Percentiles rank a stretch among this genome's conserved stretches.
phyloP scores from a whole-genome alignment of 768 basidiomycete species.

The Amanita muscaria region DNA sequence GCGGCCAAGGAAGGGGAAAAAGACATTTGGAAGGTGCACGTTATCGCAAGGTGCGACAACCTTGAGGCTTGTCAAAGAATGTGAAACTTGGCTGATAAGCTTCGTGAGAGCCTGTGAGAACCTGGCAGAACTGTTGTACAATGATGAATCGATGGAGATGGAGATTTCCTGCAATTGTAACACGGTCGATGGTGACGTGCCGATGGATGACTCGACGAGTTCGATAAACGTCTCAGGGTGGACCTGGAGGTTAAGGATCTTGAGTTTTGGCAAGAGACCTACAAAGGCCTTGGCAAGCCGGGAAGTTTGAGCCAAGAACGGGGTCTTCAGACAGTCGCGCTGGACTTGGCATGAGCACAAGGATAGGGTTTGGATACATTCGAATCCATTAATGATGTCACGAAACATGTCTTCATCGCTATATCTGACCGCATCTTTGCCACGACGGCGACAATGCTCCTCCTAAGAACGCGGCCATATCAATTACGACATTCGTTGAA shows the following conservation, averaged over 20 bases:
- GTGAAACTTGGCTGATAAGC: neutral
- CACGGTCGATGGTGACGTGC: neutral
- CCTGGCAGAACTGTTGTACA: neutral
- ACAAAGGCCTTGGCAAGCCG: slow-evolving; percentile 1
- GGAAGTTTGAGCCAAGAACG: neutral
- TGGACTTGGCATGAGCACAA: slow-evolving; percentile 6
- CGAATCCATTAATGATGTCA: slow-evolving; percentile 1
- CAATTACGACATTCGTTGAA: neutral
- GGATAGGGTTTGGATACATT: slow-evolving; percentile 1
- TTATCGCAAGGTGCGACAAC: slow-evolving; percentile 2
- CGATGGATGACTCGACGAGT: slow-evolving; percentile 1
- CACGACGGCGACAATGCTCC: slow-evolving; percentile 2
- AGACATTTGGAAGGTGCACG: neutral
- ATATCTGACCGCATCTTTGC: neutral
- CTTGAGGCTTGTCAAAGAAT: slow-evolving; percentile 4
- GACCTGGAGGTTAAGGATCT: slow-evolving; percentile 1
- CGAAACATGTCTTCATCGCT: slow-evolving; percentile 5
- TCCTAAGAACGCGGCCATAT: neutral
- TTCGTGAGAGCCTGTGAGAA: slow-evolving; percentile 2
- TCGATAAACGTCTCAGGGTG: slow-evolving; percentile 6
- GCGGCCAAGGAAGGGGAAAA: neutral
- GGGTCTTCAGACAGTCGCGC: neutral
- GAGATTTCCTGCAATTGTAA: slow-evolving; percentile 2
- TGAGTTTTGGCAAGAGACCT: slow-evolving; percentile 2
- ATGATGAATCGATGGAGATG: neutral